phyloP scores from a whole-genome alignment of 305 asterid genomes.

The Fraxinus latifolia region DNA sequence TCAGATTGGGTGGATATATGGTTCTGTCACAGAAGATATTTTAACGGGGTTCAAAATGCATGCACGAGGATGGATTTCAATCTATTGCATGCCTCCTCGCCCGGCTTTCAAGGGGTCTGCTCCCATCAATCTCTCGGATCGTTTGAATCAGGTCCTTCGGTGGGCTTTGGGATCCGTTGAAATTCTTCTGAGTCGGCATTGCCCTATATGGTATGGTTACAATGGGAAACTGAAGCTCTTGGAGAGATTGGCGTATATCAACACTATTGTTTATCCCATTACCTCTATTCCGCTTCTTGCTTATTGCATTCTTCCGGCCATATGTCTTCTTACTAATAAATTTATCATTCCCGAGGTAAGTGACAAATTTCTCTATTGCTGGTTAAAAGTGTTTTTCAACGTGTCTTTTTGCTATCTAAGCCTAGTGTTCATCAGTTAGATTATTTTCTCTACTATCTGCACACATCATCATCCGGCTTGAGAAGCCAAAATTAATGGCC shows the following conservation, averaged over 20 bases:
- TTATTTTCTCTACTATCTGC: background rate
- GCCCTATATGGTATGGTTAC: slow-evolving; percentile 77
- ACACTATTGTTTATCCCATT: slow-evolving; percentile 66
- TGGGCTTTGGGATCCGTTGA: slow-evolving; percentile 75
- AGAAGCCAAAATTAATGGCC: background rate
- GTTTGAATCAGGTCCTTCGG: slow-evolving; percentile 70
- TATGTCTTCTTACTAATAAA: slow-evolving; percentile 65
- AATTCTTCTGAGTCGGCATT: slow-evolving; percentile 63
- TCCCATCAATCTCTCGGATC: slow-evolving; percentile 68
- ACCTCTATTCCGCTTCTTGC: slow-evolving; percentile 61
- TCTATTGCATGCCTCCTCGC: slow-evolving; percentile 65
- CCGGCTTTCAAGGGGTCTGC: slow-evolving; percentile 74
- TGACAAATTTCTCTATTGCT: background rate
- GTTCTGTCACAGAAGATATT: slow-evolving; percentile 70
- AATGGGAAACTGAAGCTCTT: slow-evolving; percentile 48
- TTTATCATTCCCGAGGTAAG: slow-evolving; percentile 66
- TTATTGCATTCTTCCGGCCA: slow-evolving; percentile 62
- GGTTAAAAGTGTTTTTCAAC: background rate
- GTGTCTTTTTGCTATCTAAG: background rate
- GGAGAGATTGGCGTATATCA: slow-evolving; percentile 64
- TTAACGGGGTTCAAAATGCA: slow-evolving; percentile 74
- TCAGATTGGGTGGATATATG: slow-evolving; percentile 75
- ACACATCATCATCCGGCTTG: background rate
- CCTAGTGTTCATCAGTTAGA: background rate
- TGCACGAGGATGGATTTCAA: slow-evolving; percentile 68